phyloP scores from a whole-genome alignment of 129 eudicot species.

The Apium graveolens region DNA sequence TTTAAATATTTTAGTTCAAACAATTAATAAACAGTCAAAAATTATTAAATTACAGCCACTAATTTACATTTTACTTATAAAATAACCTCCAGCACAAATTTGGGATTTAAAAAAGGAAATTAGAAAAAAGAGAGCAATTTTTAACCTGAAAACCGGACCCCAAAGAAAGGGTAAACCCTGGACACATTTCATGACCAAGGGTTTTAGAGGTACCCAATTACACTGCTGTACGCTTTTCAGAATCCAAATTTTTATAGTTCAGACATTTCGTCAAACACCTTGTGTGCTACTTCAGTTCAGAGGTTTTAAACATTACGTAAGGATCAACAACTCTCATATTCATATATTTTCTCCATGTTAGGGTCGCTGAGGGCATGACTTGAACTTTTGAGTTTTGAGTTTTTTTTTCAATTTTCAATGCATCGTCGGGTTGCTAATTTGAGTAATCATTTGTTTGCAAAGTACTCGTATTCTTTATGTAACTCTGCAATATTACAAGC shows the following conservation, averaged over 20 bases:
- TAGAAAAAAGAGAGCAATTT: no score
- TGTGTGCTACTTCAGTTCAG: not conserved
- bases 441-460: slow-evolving; percentile 28
- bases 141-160: not conserved
- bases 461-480: slow-evolving; percentile 13
- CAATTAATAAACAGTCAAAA: no score
- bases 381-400: not conserved
- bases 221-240: not conserved
- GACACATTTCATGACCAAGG: not conserved
- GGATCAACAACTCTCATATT: not conserved
- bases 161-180: not conserved
- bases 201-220: not conserved
- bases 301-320: not conserved
- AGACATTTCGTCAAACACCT: not conserved
- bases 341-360: no score
- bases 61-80: no score
- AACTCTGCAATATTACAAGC: not conserved
- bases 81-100: no score
- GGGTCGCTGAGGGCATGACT: not conserved
- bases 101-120: no score
- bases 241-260: not conserved
- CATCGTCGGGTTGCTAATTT: slow-evolving; percentile 33
- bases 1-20: no score
- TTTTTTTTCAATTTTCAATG: slow-evolving; percentile 20
- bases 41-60: no score